Percentiles rank a stretch among this genome's conserved stretches.
These are phyloP conservation scores for Trametes maxima DNA, from an alignment of 768 basidiomycete genomes.

Conservation along the genomic window DNA sequence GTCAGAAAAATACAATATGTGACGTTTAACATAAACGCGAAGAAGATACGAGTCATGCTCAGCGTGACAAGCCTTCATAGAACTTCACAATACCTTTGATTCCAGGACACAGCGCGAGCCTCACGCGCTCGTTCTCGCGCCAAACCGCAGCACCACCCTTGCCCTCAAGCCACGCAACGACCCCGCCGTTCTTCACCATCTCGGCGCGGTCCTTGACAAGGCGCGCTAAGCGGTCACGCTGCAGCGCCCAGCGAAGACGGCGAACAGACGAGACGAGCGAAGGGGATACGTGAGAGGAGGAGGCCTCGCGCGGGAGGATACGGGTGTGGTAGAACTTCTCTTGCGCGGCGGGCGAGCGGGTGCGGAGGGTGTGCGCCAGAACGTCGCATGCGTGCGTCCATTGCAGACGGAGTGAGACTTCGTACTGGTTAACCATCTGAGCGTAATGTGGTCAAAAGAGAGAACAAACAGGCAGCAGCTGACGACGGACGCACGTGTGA, in stretches of 20 bases:
- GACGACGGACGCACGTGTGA: conserved; percentile 46
- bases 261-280: conserved; percentile 64
- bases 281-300: conserved; percentile 57
- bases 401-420: conserved; percentile 54
- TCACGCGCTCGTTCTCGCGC: conserved; percentile 62
- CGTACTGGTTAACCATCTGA: conserved; percentile 71
- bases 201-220: conserved; percentile 50
- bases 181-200: conserved; percentile 38
- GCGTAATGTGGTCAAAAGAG: neutral
- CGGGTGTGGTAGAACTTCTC: conserved; percentile 50
- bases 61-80: conserved; percentile 50
- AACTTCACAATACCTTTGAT: conserved; percentile 59
- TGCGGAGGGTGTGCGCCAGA: conserved; percentile 56
- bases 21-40: neutral
- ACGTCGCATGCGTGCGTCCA: conserved; percentile 55
- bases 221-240: conserved; percentile 62
- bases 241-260: conserved; percentile 71
- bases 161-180: conserved; percentile 59
- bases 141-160: conserved; percentile 50
- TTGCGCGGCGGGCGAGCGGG: conserved; percentile 42
- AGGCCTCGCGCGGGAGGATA: conserved; percentile 66
- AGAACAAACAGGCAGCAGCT: neutral
- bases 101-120: conserved; percentile 69
- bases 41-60: neutral
- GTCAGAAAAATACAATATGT: no score